A percentile compares a stretch with the other conserved stretches of the same genome.
phyloP scores from a whole-genome alignment of 805 yeast species.

The Spathaspora gorwiae region DNA sequence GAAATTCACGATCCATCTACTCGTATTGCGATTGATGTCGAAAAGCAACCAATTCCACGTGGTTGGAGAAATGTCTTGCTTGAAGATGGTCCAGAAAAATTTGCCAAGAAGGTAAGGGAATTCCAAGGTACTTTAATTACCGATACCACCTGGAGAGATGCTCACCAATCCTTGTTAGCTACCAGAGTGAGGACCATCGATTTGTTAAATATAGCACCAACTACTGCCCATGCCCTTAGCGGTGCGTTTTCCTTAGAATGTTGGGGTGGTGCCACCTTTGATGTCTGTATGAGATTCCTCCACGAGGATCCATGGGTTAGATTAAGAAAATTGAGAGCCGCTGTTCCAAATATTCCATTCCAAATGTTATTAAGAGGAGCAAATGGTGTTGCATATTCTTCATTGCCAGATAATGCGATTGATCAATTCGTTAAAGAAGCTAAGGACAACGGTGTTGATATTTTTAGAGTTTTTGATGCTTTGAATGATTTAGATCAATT shows the following conservation, averaged over 20 bases:
- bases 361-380: slow-evolving; percentile 99
- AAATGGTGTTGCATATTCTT: slow-evolving; percentile 97
- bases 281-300: slow-evolving; percentile 96
- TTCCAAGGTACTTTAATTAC: slow-evolving; percentile 86
- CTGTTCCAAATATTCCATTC: slow-evolving; percentile 98
- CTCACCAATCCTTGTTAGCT: slow-evolving; percentile 95
- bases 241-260: slow-evolving; percentile 96
- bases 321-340: slow-evolving; percentile 76
- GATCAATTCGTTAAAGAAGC: slow-evolving; percentile 96
- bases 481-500: slow-evolving; percentile 94
- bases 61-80: slow-evolving; percentile 93
- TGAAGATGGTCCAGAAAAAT: slow-evolving; percentile 81
- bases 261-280: slow-evolving; percentile 99
- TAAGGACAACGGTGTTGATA: slow-evolving; percentile 92
- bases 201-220: slow-evolving; percentile 83
- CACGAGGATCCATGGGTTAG: slow-evolving; percentile 99
- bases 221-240: slow-evolving; percentile 84
- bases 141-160: slow-evolving; percentile 99
- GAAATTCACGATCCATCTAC: slow-evolving; percentile 53
- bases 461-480: slow-evolving; percentile 97
- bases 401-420: slow-evolving; percentile 97
- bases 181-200: slow-evolving; percentile 96
- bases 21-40: slow-evolving; percentile 60
- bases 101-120: slow-evolving; percentile 81
- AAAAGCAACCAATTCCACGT: slow-evolving; percentile 43